Percentiles rank a stretch among this genome's conserved stretches.
Evolutionary conservation across 768 basidiomycete species (phyloP).

Genomic region (Serendipita sp.): DNA sequence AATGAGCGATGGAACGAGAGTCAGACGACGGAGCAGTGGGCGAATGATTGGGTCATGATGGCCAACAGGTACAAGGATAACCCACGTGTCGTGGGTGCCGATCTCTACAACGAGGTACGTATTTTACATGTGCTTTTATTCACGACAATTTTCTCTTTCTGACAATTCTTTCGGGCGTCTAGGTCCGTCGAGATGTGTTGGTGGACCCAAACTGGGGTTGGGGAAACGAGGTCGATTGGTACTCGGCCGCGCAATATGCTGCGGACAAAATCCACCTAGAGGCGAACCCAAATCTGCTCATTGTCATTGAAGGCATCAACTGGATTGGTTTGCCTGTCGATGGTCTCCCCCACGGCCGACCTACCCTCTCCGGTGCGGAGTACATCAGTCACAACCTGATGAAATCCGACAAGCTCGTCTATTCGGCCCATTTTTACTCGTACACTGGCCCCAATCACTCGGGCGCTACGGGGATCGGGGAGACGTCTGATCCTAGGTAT

Average conservation of each 20-base stretch:
- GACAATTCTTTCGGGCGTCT: too few relatives aligned
- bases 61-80: slow-evolving; percentile 10
- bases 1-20: slow-evolving; percentile 12
- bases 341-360: neutral
- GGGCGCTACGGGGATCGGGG: slow-evolving; percentile 7
- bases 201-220: slow-evolving; percentile 10
- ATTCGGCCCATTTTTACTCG: slow-evolving; percentile 10
- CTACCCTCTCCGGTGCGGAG: slow-evolving; percentile 1
- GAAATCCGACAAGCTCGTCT: slow-evolving; percentile 9
- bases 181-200: slow-evolving; percentile 4
- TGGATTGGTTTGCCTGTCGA: slow-evolving; percentile 9
- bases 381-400: slow-evolving; percentile 8
- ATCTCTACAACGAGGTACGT: slow-evolving; percentile 10
- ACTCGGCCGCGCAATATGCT: slow-evolving; percentile 5
- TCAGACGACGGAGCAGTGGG: slow-evolving; percentile 7
- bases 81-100: slow-evolving; percentile 10
- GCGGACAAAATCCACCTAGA: slow-evolving; percentile 8
- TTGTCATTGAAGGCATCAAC: slow-evolving; percentile 11
- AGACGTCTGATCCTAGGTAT: slow-evolving; percentile 9
- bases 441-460: slow-evolving; percentile 9
- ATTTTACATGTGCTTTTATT: too few relatives aligned
- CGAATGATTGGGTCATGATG: slow-evolving; percentile 9
- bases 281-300: slow-evolving; percentile 8
- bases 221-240: slow-evolving; percentile 4
- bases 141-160: too few relatives aligned